Evolutionary conservation across 441 rosid species (phyloP).

Genomic region (Biscutella auriculata): DNA sequence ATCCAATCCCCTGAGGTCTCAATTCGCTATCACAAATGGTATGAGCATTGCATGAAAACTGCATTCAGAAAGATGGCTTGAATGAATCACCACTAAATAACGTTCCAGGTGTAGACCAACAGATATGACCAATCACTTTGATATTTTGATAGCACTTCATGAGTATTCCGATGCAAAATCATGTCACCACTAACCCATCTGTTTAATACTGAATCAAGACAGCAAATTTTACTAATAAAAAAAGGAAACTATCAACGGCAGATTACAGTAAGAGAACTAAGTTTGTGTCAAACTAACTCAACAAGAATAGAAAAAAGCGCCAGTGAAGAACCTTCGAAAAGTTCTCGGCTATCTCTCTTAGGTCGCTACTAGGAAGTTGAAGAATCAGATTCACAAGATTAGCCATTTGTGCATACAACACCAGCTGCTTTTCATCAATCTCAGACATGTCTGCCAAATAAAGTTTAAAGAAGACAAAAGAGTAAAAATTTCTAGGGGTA

Average conservation of each 20-base stretch:
- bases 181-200: neutral
- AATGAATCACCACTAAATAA: neutral
- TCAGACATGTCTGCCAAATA: conserved; percentile 49
- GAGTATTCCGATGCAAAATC: neutral
- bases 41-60: conserved; percentile 98
- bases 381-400: conserved; percentile 75
- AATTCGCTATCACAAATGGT: conserved; percentile 86
- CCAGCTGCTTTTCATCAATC: conserved; percentile 67
- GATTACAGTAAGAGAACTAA: neutral
- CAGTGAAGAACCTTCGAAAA: conserved; percentile 59
- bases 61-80: conserved; percentile 19
- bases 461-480: conserved; percentile 31
- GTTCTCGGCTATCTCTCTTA: conserved; percentile 67
- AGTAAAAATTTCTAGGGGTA: neutral
- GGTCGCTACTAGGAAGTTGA: conserved; percentile 46
- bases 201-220: neutral
- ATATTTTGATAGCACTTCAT: neutral
- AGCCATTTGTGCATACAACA: conserved; percentile 94
- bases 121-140: neutral
- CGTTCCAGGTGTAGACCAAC: neutral
- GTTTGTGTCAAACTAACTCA: neutral
- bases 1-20: conserved; percentile 89
- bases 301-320: neutral
- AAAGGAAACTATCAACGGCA: neutral
- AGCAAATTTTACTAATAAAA: neutral